phyloP scores from a whole-genome alignment of 495 filamentous ascomycete species.

The Aspergillus nidulans region DNA sequence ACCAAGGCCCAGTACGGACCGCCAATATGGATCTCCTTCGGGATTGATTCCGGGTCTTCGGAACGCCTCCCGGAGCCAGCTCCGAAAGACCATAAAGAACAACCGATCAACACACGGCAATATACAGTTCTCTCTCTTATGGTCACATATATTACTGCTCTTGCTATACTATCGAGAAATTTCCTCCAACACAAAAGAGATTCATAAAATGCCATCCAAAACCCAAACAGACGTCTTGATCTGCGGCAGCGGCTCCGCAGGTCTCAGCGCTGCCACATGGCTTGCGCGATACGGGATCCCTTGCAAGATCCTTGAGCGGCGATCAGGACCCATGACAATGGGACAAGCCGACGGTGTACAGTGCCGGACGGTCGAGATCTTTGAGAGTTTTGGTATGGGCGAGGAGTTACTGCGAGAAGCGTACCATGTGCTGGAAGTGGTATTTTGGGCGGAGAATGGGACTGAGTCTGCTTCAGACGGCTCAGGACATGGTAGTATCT shows the following conservation, averaged over 20 bases:
- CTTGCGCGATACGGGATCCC: constrained; percentile 56
- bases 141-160: background rate
- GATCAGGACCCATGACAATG: constrained; percentile 53
- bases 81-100: constrained; percentile 14
- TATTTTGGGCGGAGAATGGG: constrained; percentile 53
- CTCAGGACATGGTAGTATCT: constrained; percentile 28
- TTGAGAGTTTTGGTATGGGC: constrained; percentile 69
- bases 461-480: constrained; percentile 14
- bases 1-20: background rate
- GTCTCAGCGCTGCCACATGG: constrained; percentile 64
- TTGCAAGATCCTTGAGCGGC: constrained; percentile 61
- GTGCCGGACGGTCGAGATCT: constrained; percentile 74
- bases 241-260: constrained; percentile 63
- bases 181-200: background rate
- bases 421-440: constrained; percentile 65
- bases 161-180: background rate
- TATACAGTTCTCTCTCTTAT: no score
- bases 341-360: constrained; percentile 85
- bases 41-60: constrained; percentile 22
- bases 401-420: constrained; percentile 68
- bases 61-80: constrained; percentile 18
- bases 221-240: constrained; percentile 48
- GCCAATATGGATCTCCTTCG: constrained; percentile 4
- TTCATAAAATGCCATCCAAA: background rate
- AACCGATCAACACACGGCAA: background rate